phyloP scores from a whole-genome alignment of 768 basidiomycete species.

The Amanita rubescens region DNA sequence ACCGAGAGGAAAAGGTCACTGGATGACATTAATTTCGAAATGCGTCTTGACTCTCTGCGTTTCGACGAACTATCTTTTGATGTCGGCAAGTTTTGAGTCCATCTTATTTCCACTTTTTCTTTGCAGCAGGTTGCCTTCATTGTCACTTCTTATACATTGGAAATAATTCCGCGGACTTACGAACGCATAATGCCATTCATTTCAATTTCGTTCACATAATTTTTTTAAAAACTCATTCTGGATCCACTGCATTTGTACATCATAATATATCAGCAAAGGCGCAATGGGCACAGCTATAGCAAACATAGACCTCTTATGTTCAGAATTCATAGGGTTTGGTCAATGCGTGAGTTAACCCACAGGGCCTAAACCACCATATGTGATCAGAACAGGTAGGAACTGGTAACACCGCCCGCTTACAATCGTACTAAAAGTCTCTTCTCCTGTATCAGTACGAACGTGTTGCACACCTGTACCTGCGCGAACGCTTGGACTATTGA shows the following conservation, averaged over 20 bases:
- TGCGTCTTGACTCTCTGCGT: constrained; percentile 65
- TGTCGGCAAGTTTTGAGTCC: constrained; percentile 5
- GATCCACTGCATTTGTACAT: not conserved
- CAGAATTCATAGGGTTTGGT: not conserved
- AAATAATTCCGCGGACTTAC: not conserved
- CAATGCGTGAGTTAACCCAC: constrained; percentile 33
- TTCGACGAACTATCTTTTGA: constrained; percentile 69
- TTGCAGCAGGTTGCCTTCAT: not conserved
- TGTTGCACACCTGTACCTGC: constrained; percentile 34
- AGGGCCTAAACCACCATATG: constrained; percentile 28
- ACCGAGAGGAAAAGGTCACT: not conserved
- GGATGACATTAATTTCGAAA: constrained; percentile 45
- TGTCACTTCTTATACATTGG: no score
- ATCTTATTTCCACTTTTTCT: constrained; percentile 8
- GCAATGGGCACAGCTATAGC: not conserved
- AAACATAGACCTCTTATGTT: not conserved
- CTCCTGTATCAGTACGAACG: constrained; percentile 42
- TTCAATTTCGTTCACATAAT: not conserved
- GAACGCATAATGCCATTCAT: not conserved
- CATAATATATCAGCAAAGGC: not conserved
- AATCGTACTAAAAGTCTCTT: constrained; percentile 42
- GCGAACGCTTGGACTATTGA: constrained; percentile 61
- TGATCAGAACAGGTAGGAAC: not conserved
- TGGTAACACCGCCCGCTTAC: constrained; percentile 27
- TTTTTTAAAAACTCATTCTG: not conserved